Evolutionary conservation across 352 stramenopile genomes (phyloP).

Genomic region (Globisporangium paroecandrum): DNA sequence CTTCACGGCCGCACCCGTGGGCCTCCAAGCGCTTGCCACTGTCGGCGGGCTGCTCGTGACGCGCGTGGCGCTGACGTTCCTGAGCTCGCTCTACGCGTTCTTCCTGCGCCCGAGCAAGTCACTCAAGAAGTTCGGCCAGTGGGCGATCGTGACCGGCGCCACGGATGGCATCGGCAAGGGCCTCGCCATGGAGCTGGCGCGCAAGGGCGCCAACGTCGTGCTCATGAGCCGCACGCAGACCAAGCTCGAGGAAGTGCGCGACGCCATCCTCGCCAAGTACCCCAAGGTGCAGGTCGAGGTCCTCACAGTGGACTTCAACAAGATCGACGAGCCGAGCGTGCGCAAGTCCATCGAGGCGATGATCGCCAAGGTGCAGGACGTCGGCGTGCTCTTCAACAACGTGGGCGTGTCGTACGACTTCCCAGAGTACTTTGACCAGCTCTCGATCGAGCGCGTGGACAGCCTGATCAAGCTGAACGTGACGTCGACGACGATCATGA

Average conservation of each 20-base stretch:
- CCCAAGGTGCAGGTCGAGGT: slow-evolving; percentile 83
- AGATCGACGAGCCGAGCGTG: slow-evolving; percentile 78
- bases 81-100: slow-evolving; percentile 64
- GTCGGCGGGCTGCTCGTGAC: slow-evolving; percentile 49
- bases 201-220: slow-evolving; percentile 96
- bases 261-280: slow-evolving; percentile 94
- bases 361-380: slow-evolving; percentile 80
- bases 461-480: slow-evolving; percentile 91
- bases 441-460: slow-evolving; percentile 91
- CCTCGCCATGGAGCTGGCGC: slow-evolving; percentile 93
- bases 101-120: slow-evolving; percentile 94
- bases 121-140: slow-evolving; percentile 94
- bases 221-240: slow-evolving; percentile 97
- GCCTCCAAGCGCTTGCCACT: slow-evolving; percentile 38
- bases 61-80: slow-evolving; percentile 48
- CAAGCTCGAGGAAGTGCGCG: slow-evolving; percentile 91
- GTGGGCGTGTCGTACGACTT: slow-evolving; percentile 99
- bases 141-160: slow-evolving; percentile 96
- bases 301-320: slow-evolving; percentile 93
- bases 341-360: slow-evolving; percentile 47
- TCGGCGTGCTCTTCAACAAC: slow-evolving; percentile 99
- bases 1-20: slow-evolving; percentile 30
- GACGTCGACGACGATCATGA: slow-evolving; percentile 75
- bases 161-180: slow-evolving; percentile 94
- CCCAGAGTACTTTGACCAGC: slow-evolving; percentile 97